These are phyloP conservation scores for Epichloe amarillans DNA, from an alignment of 2,329 filamentous ascomycete genomes.

Conservation along the genomic window DNA sequence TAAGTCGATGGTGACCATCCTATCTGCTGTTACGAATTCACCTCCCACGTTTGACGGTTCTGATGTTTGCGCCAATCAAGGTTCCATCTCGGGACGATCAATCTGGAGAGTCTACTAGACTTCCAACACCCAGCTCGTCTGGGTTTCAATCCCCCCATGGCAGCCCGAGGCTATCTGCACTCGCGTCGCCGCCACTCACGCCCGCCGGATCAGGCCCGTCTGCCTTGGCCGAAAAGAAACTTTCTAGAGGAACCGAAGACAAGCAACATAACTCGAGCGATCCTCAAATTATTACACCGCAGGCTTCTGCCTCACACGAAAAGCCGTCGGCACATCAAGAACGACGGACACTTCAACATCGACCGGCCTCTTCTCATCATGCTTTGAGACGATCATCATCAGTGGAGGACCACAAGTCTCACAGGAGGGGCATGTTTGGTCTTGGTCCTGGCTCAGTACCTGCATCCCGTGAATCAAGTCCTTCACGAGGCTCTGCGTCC, in stretches of 20 bases:
- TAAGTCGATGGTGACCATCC: conserved; percentile 35
- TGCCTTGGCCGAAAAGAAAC: conserved; percentile 16
- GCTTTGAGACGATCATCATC: conserved; percentile 29
- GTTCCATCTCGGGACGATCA: conserved; percentile 48
- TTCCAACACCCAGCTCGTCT: conserved; percentile 52
- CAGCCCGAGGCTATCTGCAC: conserved; percentile 53
- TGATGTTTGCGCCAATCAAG: conserved; percentile 20
- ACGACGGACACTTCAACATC: conserved; percentile 26
- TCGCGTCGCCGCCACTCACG: conserved; percentile 82
- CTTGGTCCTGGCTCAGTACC: conserved; percentile 40
- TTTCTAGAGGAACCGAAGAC: conserved; percentile 20
- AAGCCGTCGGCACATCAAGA: conserved; percentile 30
- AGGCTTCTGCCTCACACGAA: conserved; percentile 47
- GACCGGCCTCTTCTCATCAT: conserved; percentile 29
- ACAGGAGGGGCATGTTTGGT: conserved; percentile 42
- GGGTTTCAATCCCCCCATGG: conserved; percentile 48
- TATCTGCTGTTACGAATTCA: conserved; percentile 2
- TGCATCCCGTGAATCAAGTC: conserved; percentile 47
- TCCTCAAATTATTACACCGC: conserved; percentile 48
- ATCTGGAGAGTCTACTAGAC: conserved; percentile 46
- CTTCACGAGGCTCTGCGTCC: conserved; percentile 49
- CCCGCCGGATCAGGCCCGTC: conserved; percentile 56
- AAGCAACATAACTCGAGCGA: conserved; percentile 26
- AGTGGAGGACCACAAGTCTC: conserved; percentile 26
- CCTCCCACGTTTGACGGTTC: background rate